A percentile compares a stretch with the other conserved stretches of the same genome.
phyloP scores from a whole-genome alignment of 1,284 basidiomycete species.

The Kalmanozyma brasiliensis region DNA sequence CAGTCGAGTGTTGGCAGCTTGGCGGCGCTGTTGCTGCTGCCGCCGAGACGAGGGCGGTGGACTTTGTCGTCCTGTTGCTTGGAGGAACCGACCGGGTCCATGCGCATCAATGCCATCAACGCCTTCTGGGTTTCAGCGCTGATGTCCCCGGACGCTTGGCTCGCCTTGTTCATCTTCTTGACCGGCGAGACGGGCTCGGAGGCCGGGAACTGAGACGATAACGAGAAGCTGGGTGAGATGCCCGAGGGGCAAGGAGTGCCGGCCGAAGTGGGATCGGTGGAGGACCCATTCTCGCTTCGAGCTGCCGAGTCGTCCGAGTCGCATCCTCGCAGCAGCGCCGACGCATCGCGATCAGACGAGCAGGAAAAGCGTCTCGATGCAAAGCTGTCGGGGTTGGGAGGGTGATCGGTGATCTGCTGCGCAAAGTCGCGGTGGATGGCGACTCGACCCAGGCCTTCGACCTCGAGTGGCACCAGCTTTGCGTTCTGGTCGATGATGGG shows the following conservation, averaged over 20 bases:
- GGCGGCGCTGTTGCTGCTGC: slow-evolving; percentile 12
- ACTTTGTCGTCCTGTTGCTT: slow-evolving; percentile 17
- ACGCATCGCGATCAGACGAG: slow-evolving; percentile 33
- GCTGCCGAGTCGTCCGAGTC: slow-evolving; percentile 48
- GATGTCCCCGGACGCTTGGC: slow-evolving; percentile 11
- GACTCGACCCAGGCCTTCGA: slow-evolving; percentile 45
- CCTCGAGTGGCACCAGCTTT: slow-evolving; percentile 48
- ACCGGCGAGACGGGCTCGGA: slow-evolving; percentile 46
- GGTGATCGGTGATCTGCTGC: slow-evolving; percentile 43
- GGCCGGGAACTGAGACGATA: slow-evolving; percentile 52
- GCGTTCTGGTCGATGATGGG: slow-evolving; percentile 22
- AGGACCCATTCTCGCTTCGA: slow-evolving; percentile 38
- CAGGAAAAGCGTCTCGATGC: slow-evolving; percentile 19
- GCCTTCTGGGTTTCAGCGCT: slow-evolving; percentile 25
- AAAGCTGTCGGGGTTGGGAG: slow-evolving; percentile 13
- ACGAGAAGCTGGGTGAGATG: slow-evolving; percentile 49
- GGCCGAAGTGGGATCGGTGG: slow-evolving; percentile 44
- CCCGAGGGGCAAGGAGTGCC: slow-evolving; percentile 48
- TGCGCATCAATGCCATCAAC: slow-evolving; percentile 22
- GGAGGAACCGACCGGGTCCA: slow-evolving; percentile 6
- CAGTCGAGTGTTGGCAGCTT: slow-evolving; percentile 48
- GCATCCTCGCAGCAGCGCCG: slow-evolving; percentile 28
- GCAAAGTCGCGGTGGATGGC: slow-evolving; percentile 46
- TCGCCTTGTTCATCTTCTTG: slow-evolving; percentile 23
- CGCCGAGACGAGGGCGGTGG: slow-evolving; percentile 38